Evolutionary conservation across 805 yeast species (phyloP), one percentile per base, ranked within the genome.

Genomic region (Trichomonascus vanleenenianus): DNA sequence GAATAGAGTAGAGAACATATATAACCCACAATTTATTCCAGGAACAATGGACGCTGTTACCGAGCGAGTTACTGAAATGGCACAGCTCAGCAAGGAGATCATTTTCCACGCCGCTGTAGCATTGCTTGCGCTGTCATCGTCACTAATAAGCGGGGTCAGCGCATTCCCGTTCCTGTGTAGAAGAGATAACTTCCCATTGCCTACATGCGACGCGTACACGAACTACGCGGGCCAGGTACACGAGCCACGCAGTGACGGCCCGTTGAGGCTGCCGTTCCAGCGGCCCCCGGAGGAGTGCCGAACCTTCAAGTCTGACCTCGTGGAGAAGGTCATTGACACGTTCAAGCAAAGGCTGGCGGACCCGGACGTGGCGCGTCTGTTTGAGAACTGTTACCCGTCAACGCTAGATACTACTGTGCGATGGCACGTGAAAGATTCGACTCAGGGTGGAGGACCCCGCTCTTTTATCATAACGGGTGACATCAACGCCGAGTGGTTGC

Each of bases 401-500:
- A 87, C 96, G 0, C 65, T 88, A 44, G 96, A 87, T 57, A 87
- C 96, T 0, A 86, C 96, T 0, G 76, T 87, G 39, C 67, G 84
- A 45, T 87, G 87, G 85, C 86, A 82, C 61, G 52, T 57, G 2
- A 53, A 61, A 14, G 55, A 53, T 12, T 32, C 46, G 43, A 33
- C 39, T 34, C 40, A 52, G 47, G 34, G 44, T 41, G 51, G 47
- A 19, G 54, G 46, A 9, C 76, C 88, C 0, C 76, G 79, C 50
- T 71, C 94, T 0, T 87, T 87, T 62, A 75, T 87, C 1, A 91
- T 86, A 27, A 87, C 96, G 0, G 96, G 96, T 10, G 96, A 87
- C 58, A 87, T 87, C 46, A 88, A 86, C 61, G 96, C 96, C 2
- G 95, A 87, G 63, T 87, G 96, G 96, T 66, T 87, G 40, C 65